Evolutionary conservation across 192 early-diverging fungal species (phyloP).

Genomic region (Backusella macrospora): DNA sequence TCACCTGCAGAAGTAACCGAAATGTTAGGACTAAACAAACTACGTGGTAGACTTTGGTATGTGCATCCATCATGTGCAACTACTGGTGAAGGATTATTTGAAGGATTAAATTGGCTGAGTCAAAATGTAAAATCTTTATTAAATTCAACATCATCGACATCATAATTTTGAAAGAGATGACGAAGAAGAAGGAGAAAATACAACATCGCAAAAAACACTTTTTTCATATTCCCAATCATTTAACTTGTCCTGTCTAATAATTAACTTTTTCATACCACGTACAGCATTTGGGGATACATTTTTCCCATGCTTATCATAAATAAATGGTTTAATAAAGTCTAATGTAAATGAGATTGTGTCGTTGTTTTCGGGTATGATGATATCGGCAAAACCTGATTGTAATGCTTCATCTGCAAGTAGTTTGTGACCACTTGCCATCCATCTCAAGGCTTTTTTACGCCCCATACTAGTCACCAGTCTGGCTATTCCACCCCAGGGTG

Average conservation of each 20-base stretch:
- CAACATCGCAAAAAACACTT: conserved; percentile 1
- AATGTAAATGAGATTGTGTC: conserved; percentile 22
- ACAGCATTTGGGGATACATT: conserved; percentile 50
- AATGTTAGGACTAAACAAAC: conserved; percentile 78
- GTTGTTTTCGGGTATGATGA: conserved; percentile 24
- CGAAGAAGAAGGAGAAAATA: background rate
- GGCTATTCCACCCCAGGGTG: conserved; percentile 66
- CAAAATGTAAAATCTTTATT: conserved; percentile 57
- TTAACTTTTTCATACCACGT: conserved; percentile 53
- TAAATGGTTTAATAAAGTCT: conserved; percentile 46
- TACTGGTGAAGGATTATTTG: conserved; percentile 82
- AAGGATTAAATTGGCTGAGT: conserved; percentile 86
- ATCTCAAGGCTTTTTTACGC: conserved; percentile 45
- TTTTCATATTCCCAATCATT: conserved; percentile 38
- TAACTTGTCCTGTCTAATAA: conserved; percentile 34
- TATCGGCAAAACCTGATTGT: conserved; percentile 47
- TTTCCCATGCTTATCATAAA: conserved; percentile 26
- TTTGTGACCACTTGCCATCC: conserved; percentile 49
- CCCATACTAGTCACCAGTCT: conserved; percentile 51
- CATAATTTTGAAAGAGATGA: conserved; percentile 8
- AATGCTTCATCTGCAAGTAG: conserved; percentile 40
- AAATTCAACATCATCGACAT: background rate
- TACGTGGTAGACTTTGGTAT: conserved; percentile 93
- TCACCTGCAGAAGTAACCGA: conserved; percentile 94
- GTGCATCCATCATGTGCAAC: conserved; percentile 85